Base-by-base conservation (phyloP, 148 eudicot species). In the Arbutus unedo region DNA sequence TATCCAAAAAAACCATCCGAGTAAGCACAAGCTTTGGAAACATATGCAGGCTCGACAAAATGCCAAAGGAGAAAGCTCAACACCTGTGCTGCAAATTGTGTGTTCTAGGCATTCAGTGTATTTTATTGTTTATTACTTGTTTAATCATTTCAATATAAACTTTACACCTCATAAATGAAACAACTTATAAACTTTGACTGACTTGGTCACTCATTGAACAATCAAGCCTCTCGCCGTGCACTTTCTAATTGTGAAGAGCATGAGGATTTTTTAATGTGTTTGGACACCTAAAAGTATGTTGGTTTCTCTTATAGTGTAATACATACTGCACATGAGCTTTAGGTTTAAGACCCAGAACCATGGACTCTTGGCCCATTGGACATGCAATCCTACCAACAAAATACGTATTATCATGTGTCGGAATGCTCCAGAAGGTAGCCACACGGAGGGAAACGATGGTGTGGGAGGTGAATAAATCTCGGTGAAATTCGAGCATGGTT, bases 31-130 rank as follows among this genome's bases (percentile, higher is more conserved):
- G 88, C 91, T 96, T 6, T 96, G 99, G 99, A 96, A 96, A 87
- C 99, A 96, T 85, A 93, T 96, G 9, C 92, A 91, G 88, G 95
- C 99, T 86, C 94, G 98, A 74, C 93, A 94, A 79, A 91, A 85
- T 86, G 91, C 85, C 82, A 92, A 92, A 87, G 95, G 96, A 76
- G 91, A 91, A 89, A 97, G 88, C 85, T 83, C 87, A 41, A 88
- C 93, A 43, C 97, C 98, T 81, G 98, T 96, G 83, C 96, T 96
- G 67, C 98, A 96, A 90, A 94, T 96, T 85, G 99, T 96, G 89
- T 79, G 98, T 84, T 73, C 41, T 64, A 67, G 15, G 59, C 62
- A 3, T 72, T 44, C 18, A 60, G 45, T 79, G 6, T 19, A 38
- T 21, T 44, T 48, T 18, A n/a, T 75, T 48, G 11, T 62, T 71